A percentile compares a stretch with the other conserved stretches of the same genome.
These are phyloP conservation scores for Scedosporium apiospermum DNA, from an alignment of 2,329 filamentous ascomycete genomes.

Conservation along the genomic window DNA sequence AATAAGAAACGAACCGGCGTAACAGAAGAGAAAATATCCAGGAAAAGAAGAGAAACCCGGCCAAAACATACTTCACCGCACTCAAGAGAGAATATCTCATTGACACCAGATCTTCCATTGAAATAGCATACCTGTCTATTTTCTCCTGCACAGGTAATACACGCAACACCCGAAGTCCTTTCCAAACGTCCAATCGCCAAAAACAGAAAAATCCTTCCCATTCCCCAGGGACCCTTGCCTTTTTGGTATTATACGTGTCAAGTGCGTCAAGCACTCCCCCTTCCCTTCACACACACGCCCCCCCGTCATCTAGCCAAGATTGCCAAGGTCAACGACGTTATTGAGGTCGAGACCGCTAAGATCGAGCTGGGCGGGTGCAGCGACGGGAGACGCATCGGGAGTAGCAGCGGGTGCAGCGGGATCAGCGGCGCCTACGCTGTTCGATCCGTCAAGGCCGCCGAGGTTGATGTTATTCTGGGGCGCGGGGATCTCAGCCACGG, in stretches of 20 bases:
- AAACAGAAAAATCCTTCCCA: background rate
- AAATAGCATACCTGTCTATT: background rate
- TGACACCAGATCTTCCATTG: background rate
- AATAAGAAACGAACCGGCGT: background rate
- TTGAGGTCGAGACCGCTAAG: slow-evolving; percentile 30
- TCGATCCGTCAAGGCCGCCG: slow-evolving; percentile 12
- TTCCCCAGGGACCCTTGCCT: background rate
- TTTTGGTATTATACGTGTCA: background rate
- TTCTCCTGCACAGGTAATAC: background rate
- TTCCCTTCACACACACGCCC: too few species aligned
- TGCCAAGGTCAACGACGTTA: slow-evolving; percentile 34
- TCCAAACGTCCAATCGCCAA: background rate
- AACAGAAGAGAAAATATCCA: background rate
- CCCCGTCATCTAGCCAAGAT: slow-evolving; percentile 15
- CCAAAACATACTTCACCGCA: background rate
- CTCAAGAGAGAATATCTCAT: background rate
- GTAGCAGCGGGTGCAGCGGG: slow-evolving; percentile 6
- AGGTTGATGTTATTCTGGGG: slow-evolving; percentile 14
- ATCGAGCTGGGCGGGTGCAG: slow-evolving; percentile 22
- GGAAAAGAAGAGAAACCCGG: background rate
- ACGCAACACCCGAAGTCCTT: background rate
- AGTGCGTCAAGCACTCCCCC: too few species aligned
- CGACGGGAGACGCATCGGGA: slow-evolving; percentile 8
- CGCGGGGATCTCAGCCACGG: slow-evolving; percentile 9
- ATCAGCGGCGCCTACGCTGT: slow-evolving; percentile 11